Percentiles rank a stretch among this genome's conserved stretches.
These are phyloP conservation scores for Cyberlindnera misumaiensis DNA, from an alignment of 805 yeast species.

Conservation along the genomic window DNA sequence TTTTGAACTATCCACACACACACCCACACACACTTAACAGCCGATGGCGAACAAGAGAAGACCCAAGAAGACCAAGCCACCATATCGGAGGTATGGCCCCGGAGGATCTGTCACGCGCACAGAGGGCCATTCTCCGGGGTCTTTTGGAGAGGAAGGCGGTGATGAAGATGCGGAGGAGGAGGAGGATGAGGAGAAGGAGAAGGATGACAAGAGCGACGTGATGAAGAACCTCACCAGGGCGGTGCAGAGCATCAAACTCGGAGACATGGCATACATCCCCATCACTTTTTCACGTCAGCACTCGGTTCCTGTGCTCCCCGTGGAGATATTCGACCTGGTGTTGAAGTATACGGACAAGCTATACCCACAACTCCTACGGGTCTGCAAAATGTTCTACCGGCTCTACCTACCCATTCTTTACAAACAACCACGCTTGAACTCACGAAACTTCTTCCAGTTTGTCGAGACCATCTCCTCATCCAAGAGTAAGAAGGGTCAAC, in stretches of 20 bases:
- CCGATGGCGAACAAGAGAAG: conserved; percentile 81
- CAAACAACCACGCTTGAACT: conserved; percentile 50
- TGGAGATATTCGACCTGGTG: conserved; percentile 24
- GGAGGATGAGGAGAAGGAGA: conserved; percentile 22
- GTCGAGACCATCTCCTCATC: conserved; percentile 57
- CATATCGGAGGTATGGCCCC: conserved; percentile 68
- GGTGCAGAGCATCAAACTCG: too few relatives aligned
- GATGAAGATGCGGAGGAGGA: conserved; percentile 24
- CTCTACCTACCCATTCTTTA: conserved; percentile 63
- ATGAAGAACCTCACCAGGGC: not conserved
- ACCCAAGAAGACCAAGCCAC: conserved; percentile 76
- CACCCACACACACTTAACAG: not conserved
- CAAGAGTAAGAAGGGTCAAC: conserved; percentile 43
- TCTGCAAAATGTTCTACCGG: conserved; percentile 55
- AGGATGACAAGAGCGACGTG: conserved; percentile 6
- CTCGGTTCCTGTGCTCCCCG: conserved; percentile 20
- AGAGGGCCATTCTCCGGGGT: conserved; percentile 8
- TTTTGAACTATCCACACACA: not conserved
- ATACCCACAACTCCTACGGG: conserved; percentile 46
- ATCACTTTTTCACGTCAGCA: not conserved
- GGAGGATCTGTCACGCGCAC: conserved; percentile 20
- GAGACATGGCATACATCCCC: too few relatives aligned
- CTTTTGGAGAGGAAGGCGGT: not conserved
- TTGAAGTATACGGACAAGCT: conserved; percentile 26
- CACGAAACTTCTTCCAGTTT: conserved; percentile 64